Base-by-base conservation (phyloP, 495 filamentous ascomycete genomes). In the Penicillium robsamsonii region DNA sequence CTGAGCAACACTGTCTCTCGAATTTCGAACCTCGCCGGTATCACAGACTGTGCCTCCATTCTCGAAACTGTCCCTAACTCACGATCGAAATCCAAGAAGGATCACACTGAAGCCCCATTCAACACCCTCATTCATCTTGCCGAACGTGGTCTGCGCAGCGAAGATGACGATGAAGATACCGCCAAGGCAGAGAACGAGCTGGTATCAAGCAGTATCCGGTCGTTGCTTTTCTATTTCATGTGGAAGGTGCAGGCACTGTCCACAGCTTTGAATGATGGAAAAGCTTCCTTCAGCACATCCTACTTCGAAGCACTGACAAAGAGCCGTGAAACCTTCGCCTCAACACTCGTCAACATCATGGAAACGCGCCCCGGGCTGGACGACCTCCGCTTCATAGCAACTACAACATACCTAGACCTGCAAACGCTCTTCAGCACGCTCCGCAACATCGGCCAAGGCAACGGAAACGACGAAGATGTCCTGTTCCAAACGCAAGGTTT, bases 141-240 rank as follows among this genome's bases (percentile, higher is more conserved):
- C 8, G 70, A 81, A 50, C 85, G 92, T 29, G 91, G 88, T 18
- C 70, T 80, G 7, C 79, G 83, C 18, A 75, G 69, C 35, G 59
- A 80, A 30, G 81, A 84, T 27, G 76, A 81, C 1, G 81, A 86
- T 50, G 82, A 87, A 27, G 85, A 87, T 12, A 66, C 81, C 4
- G 85, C 87, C 52, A 81, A 80, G 41, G 72, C 86, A 9, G 92
- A 96, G 65, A 85, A 90, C 55, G 87, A 92, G 55, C 72, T 94
- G 48, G 83, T 92, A 6, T 76, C 78, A 10, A 85, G 82, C 53
- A 87, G 90, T 18, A 84, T 92, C 58, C 85, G 86, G 58, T 78
- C 86, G 6, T 70, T 88, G 22, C 74, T 92, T 24, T 90, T 92
- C 75, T 97, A 96, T 74, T 94, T 96, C 70, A 89, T 96, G 86